Base-by-base conservation (phyloP, 768 basidiomycete species). In the Kwoniella dendrophila region DNA sequence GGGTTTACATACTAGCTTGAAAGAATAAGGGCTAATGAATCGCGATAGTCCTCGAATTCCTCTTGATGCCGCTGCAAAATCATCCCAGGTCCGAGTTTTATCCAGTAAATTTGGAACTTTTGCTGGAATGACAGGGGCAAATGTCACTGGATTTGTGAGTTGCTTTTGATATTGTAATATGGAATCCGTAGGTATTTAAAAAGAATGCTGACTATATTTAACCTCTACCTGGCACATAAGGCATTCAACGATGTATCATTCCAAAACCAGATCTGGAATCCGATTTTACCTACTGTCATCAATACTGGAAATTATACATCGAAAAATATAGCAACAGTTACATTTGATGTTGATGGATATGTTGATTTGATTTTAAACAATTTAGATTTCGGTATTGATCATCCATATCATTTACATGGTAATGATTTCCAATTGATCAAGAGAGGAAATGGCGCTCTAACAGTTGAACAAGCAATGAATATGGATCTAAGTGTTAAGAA, bases 401-500 rank as follows among this genome's bases (percentile, higher is more conserved):
- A 71, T 30, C 70, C 70, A 2, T 63, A 66, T 30, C 70, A 71
- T 47, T 40, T 71, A n/a, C 70, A 71, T 36, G 70, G 70, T 24
- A 51, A 59, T 22, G 36, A 44, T 3, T 71, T 71, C 64, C 64
- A 56, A 48, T 7, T 71, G 12, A 59, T 71, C 22, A 64, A 56
- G n/a, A 34, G 70, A 20, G 70, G 70, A 7, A 26, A 56, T 26
- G 70, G 70, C 0, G 58, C 26, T 47, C 33, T 71, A 20, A 64
- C 60, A 10, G 43, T 36, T 29, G 64, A 59, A 40, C 45, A 47
- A 36, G 48, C 58, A 3, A 27, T 41, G 20, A 32, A 27, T 32
- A 36, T 53, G 48, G 29, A 40, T 16, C 44, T 59, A 45, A 36
- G 30, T 27, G 16, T 44, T 24, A 29, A 12, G 7, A 63, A 59